phyloP scores from a whole-genome alignment of 495 filamentous ascomycete genomes.

The Aspergillus hancockii region DNA sequence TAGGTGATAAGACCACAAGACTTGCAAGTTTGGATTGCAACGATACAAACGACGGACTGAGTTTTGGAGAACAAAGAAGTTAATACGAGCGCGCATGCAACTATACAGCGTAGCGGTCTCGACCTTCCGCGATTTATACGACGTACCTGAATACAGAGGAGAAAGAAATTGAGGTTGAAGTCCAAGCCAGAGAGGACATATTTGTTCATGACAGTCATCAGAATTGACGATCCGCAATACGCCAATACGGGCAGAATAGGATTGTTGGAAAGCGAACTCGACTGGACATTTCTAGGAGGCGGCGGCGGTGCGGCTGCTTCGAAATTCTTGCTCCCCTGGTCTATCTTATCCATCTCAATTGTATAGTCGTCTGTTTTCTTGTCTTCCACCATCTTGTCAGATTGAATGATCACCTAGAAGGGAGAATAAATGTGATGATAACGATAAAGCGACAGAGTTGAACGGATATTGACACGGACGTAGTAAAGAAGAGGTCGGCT shows the following conservation, averaged over 20 bases:
- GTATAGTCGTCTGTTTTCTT: slow-evolving; percentile 84
- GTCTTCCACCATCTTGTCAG: slow-evolving; percentile 64
- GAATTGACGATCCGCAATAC: slow-evolving; percentile 92
- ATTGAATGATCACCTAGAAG: background rate
- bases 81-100: slow-evolving; percentile 15
- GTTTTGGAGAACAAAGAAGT: slow-evolving; percentile 3
- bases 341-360: slow-evolving; percentile 68
- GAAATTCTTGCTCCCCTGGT: slow-evolving; percentile 60
- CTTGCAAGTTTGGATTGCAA: slow-evolving; percentile 85
- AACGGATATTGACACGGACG: background rate
- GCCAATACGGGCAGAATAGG: slow-evolving; percentile 78
- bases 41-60: slow-evolving; percentile 87
- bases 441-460: background rate
- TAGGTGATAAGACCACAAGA: slow-evolving; percentile 80
- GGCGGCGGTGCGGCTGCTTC: slow-evolving; percentile 46
- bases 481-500: background rate
- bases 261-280: slow-evolving; percentile 58
- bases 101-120: background rate
- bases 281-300: slow-evolving; percentile 33
- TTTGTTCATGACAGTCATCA: slow-evolving; percentile 99
- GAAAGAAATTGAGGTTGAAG: slow-evolving; percentile 97
- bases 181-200: slow-evolving; percentile 87
- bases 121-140: background rate
- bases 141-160: slow-evolving; percentile 87
- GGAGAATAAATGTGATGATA: background rate